Evolutionary conservation across 768 basidiomycete species (phyloP), one percentile per base, ranked within the genome.

Genomic region (Tephrocybe rancida): DNA sequence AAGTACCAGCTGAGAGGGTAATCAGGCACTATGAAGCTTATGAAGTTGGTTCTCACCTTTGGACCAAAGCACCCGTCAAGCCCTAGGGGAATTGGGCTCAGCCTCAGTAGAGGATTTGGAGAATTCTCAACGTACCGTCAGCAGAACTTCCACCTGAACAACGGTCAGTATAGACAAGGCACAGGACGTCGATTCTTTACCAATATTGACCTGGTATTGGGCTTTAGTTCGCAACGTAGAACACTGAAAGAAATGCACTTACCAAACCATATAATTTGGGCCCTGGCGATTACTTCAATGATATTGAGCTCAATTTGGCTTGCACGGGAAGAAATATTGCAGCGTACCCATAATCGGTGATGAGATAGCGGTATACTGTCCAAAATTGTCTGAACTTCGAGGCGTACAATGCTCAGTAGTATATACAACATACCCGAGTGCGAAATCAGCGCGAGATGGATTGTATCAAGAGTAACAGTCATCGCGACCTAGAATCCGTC

Each of bases 321-420:
- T 14, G 26, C 16, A 1, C 11, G 39, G 24, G 25, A 35, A 21
- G 10, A n/a, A 16, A 29, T 6, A 39, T 48, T 39, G 22, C 25
- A 38, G 32, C 47, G 44, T 32, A 49, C 47, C 30, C 38, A 41
- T 21, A 51, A 7, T 56, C 24, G 11, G 26, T 24, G 42, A 51
- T 42, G 4, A 44, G 34, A 25, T 56, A 56, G n/a, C 38, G 44
- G 21, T 56, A 56, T 22, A 50, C 55, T 56, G 35, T 21, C n/a
- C n/a, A n/a, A n/a, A n/a, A n/a, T n/a, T n/a, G n/a, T n/a, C n/a
- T n/a, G n/a, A n/a, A n/a, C n/a, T n/a, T n/a, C n/a, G n/a, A n/a
- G n/a, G n/a, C n/a, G n/a, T n/a, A n/a, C n/a, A n/a, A n/a, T n/a
- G n/a, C n/a, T n/a, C n/a, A n/a, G n/a, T 9, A 39, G 19, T 4